Evolutionary conservation across 179 eudicot genomes (phyloP), one percentile per base, ranked within the genome.

Genomic region (Camellia oleifera): DNA sequence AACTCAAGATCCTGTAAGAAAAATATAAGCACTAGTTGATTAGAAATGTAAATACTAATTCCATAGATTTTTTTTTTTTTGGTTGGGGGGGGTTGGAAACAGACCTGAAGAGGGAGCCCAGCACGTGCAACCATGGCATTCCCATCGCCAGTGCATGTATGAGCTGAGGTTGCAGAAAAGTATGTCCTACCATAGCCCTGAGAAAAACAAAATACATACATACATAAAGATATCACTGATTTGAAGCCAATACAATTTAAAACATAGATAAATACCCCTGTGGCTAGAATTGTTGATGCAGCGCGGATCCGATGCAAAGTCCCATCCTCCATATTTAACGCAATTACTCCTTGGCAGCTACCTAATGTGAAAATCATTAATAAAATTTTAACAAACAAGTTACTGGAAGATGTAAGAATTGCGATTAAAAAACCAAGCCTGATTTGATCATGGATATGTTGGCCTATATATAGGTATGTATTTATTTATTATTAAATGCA

Each of bases 141-240:
- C 42, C 98, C 99, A 91, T 97, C 99, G 77, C 99, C 99, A n/a
- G 99, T 97, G 90, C 99, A 97, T 53, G 99, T 95, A 87, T 97
- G 99, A 68, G 99, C 99, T 73, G 99, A 97, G 65, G 99, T 97
- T 77, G 99, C 99, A 74, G 99, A 97, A 74, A 97, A 97, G 86
- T 93, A 97, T 61, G 99, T 85, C 80, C 99, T 90, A 45, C 99
- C 99, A 88, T 97, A 97, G 50, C 98, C 98, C 98, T 94, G 83
- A 50, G 63, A 58, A 23, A 82, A 48, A 53, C 54, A 64, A 69
- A 54, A 9, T 69, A 42, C 15, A 58, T 56, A 10, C 14, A 56
- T 23, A 18, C 15, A 72, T 4, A 6, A 18, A 75, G 17, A 32
- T 17, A 26, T 75, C 42, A 14, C 64, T 14, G 42, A 60, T 52